These are phyloP conservation scores for Lentinula boryana DNA, from an alignment of 768 basidiomycete genomes.

Conservation along the genomic window DNA sequence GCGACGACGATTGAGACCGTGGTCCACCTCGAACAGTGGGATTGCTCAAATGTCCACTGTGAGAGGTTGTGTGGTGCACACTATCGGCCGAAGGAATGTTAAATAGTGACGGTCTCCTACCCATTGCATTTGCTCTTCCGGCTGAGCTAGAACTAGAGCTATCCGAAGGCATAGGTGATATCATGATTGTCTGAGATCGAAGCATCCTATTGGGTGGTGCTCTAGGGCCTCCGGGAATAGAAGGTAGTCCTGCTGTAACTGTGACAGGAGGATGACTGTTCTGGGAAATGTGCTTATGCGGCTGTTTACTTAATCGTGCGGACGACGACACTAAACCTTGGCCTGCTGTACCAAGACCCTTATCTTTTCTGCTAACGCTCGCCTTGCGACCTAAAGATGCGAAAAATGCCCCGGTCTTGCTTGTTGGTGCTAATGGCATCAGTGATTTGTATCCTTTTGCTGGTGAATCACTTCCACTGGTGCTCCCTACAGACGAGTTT, in stretches of 20 bases:
- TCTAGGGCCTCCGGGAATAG: slow-evolving; percentile 71
- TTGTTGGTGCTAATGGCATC: slow-evolving; percentile 32
- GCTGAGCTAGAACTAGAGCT: slow-evolving; percentile 21
- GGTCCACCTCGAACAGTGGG: background rate
- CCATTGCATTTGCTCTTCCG: slow-evolving; percentile 20
- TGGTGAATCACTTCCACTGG: slow-evolving; percentile 10
- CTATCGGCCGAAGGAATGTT: slow-evolving; percentile 4
- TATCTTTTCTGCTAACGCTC: slow-evolving; percentile 41
- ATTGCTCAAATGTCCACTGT: background rate
- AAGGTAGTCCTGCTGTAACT: slow-evolving; percentile 31
- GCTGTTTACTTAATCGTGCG: slow-evolving; percentile 30
- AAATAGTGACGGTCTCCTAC: slow-evolving; percentile 31
- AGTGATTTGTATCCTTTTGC: slow-evolving; percentile 50
- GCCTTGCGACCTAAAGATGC: slow-evolving; percentile 68
- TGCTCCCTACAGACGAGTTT: slow-evolving; percentile 15
- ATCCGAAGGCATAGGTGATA: slow-evolving; percentile 11
- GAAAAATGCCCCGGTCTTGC: slow-evolving; percentile 62
- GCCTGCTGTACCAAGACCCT: slow-evolving; percentile 10
- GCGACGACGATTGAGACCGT: slow-evolving; percentile 1
- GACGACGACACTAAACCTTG: slow-evolving; percentile 16
- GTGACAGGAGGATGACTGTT: slow-evolving; percentile 16
- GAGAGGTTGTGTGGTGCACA: background rate
- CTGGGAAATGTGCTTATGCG: slow-evolving; percentile 18
- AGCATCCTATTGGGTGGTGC: slow-evolving; percentile 57
- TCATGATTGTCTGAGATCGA: slow-evolving; percentile 64